Conservation (phyloP, 768 basidiomycete genomes). For the Mycena metata region DNA sequence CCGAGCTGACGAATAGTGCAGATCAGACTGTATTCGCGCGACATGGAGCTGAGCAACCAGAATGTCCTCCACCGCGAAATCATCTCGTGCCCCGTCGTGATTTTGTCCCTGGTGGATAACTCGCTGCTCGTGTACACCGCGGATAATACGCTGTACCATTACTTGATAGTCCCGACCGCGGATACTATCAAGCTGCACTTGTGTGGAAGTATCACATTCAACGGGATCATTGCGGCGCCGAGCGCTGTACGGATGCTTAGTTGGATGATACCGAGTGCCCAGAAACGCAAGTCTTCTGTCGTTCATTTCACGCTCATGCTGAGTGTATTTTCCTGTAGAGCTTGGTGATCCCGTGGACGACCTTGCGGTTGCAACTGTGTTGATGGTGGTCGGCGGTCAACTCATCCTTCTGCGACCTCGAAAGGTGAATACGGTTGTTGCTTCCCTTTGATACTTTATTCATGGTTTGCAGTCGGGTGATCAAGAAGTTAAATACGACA, state of each 20-base stretch:
- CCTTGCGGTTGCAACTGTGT: conserved; percentile 91
- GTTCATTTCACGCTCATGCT: conserved; percentile 6
- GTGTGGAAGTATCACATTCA: conserved; percentile 96
- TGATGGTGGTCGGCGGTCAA: conserved; percentile 95
- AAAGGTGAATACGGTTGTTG: conserved; percentile 61
- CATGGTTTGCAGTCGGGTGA: conserved; percentile 69
- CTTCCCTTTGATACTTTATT: not conserved
- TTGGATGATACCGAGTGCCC: conserved; percentile 95
- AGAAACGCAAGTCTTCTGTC: conserved; percentile 79
- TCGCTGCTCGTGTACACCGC: conserved; percentile 94
- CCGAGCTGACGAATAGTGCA: conserved; percentile 48
- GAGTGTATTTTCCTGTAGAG: conserved; percentile 61
- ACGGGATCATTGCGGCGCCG: conserved; percentile 89
- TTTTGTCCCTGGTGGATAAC: conserved; percentile 94
- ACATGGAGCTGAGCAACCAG: conserved; percentile 85
- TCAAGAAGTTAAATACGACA: conserved; percentile 95
- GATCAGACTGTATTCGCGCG: conserved; percentile 95
- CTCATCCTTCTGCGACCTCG: conserved; percentile 90
- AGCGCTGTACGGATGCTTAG: conserved; percentile 89
- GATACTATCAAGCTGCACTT: conserved; percentile 88
- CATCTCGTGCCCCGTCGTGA: conserved; percentile 82
- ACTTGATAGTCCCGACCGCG: conserved; percentile 86
- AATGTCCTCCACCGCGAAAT: conserved; percentile 88
- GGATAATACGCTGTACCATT: conserved; percentile 95
- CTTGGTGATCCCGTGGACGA: conserved; percentile 96